A percentile compares a stretch with the other conserved stretches of the same genome.
phyloP scores from a whole-genome alignment of 2,329 filamentous ascomycete species.

The Blastomyces emzantsi region DNA sequence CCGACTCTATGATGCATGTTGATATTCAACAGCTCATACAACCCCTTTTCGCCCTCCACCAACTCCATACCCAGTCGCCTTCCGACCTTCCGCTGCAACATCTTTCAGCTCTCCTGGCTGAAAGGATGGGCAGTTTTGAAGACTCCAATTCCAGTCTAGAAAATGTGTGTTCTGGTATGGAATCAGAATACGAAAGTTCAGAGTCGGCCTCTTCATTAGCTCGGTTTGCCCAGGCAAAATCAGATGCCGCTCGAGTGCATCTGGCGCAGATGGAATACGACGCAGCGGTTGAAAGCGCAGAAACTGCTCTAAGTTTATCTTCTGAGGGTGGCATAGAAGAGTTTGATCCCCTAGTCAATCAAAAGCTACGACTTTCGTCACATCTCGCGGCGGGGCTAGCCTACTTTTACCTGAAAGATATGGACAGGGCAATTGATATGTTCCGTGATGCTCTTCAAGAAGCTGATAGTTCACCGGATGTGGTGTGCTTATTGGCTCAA shows the following conservation, averaged over 20 bases:
- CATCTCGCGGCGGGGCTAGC: conserved; percentile 80
- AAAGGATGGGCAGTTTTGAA: conserved; percentile 62
- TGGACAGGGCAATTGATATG: conserved; percentile 62
- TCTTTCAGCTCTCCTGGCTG: conserved; percentile 68
- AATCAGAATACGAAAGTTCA: conserved; percentile 73
- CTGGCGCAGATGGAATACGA: conserved; percentile 59
- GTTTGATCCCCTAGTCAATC: conserved; percentile 51
- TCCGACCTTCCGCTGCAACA: conserved; percentile 65
- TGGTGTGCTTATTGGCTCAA: conserved; percentile 78
- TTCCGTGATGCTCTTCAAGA: conserved; percentile 75
- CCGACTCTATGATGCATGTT: conserved; percentile 45
- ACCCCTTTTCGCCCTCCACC: conserved; percentile 78
- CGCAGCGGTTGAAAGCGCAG: conserved; percentile 67
- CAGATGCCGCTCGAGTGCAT: conserved; percentile 76
- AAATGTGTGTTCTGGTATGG: conserved; percentile 58
- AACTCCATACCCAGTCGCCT: conserved; percentile 63
- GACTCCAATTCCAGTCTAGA: conserved; percentile 57
- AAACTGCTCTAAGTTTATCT: conserved; percentile 69
- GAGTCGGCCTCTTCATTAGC: conserved; percentile 67
- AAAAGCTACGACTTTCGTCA: conserved; percentile 67
- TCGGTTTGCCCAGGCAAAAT: conserved; percentile 71
- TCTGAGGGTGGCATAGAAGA: conserved; percentile 62
- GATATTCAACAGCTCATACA: conserved; percentile 60
- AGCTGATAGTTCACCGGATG: conserved; percentile 66
- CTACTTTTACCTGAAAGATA: conserved; percentile 59